Evolutionary conservation across 495 filamentous ascomycete genomes (phyloP), one percentile per base, ranked within the genome.

Genomic region (Jackrogersella multiformis): DNA sequence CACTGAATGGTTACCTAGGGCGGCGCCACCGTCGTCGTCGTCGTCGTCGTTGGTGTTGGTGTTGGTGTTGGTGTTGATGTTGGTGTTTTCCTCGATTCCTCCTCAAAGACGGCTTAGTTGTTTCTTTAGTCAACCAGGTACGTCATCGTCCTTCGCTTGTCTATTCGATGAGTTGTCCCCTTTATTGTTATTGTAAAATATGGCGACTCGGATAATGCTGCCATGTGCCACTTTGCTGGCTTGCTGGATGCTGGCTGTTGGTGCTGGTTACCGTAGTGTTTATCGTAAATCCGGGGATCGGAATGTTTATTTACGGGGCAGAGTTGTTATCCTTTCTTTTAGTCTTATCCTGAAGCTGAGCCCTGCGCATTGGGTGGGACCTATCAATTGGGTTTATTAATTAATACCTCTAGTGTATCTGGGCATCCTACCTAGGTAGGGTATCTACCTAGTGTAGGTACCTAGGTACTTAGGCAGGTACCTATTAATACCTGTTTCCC

Each of bases 281-380:
- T 70, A 70, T 67, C 44, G 41, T 67, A 56, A 64, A 67, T 64
- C 68, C 55, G 68, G 68, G 64, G 68, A 67, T 71, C 68, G 68
- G 68, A 68, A 67, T 71, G 68, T 71, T 71, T 71, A 71, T 71
- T 71, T 71, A 71, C 68, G 61, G 61, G 61, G 61, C 52, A 53
- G 24, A n/a, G n/a, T n/a, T n/a, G n/a, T n/a, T n/a, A n/a, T n/a
- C n/a, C n/a, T n/a, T n/a, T n/a, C n/a, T 32, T 30, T 20, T 16
- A 24, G n/a, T n/a, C 20, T 23, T 54, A 34, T 56, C 34, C 30
- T 32, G 51, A 60, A 69, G 58, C 58, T 68, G 58, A 62, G 36
- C n/a, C 36, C n/a, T 8, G 5, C 39, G 13, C 13, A 20, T 12
- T 45, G 42, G 30, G 7, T 26, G 32, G 32, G 30, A 7, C 45